Conservation (phyloP, 306 rosid species). For the Ziziphus jujuba region DNA sequence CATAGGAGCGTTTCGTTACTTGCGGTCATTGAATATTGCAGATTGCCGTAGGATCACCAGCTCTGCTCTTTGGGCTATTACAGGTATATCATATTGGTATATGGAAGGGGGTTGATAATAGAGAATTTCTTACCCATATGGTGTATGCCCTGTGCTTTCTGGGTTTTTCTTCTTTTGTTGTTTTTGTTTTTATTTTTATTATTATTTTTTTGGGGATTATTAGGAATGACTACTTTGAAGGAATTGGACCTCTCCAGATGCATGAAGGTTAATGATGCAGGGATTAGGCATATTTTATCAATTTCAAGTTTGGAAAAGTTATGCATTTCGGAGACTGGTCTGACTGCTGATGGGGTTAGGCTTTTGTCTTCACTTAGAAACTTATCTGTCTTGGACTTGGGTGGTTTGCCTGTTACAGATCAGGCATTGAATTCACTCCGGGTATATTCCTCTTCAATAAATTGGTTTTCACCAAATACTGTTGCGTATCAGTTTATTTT, state of each 20-base stretch:
- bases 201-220: constrained; percentile 12
- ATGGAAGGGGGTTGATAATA: background rate
- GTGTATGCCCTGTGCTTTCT: background rate
- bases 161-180: constrained; percentile 2
- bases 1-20: constrained; percentile 67
- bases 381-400: constrained; percentile 73
- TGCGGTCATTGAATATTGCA: constrained; percentile 56
- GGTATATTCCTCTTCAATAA: constrained; percentile 37
- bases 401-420: constrained; percentile 88
- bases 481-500: background rate
- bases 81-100: constrained; percentile 43
- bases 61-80: constrained; percentile 75
- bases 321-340: constrained; percentile 63
- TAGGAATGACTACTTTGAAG: constrained; percentile 61
- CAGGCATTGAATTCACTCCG: constrained; percentile 52
- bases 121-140: background rate
- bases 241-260: constrained; percentile 84
- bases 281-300: constrained; percentile 62
- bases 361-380: constrained; percentile 62
- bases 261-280: constrained; percentile 69
- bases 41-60: constrained; percentile 62
- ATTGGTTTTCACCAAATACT: background rate
- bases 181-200: no score
- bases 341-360: constrained; percentile 59
- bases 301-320: constrained; percentile 60